These are phyloP conservation scores for Aureobasidium sp. DNA, from an alignment of 2,329 filamentous ascomycete species.

Conservation along the genomic window DNA sequence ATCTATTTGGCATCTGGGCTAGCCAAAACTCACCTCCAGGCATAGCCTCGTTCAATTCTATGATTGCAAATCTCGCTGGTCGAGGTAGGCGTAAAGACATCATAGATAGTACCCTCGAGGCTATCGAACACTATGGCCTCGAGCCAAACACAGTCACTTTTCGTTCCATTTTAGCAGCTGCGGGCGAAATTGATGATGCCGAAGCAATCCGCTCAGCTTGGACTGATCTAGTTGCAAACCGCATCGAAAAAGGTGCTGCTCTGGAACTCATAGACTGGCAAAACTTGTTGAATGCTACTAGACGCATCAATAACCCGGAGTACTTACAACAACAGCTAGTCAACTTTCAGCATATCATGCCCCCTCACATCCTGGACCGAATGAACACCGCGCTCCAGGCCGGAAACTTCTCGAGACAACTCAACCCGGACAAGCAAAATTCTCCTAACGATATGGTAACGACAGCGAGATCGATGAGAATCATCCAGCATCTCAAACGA, in stretches of 20 bases:
- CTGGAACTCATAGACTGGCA: conserved; percentile 19
- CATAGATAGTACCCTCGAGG: conserved; percentile 22
- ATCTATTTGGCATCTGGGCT: conserved; percentile 24
- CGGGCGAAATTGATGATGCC: conserved; percentile 24
- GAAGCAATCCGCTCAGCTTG: conserved; percentile 23
- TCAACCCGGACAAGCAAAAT: not conserved
- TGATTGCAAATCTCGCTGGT: conserved; percentile 29
- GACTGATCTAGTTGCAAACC: conserved; percentile 21
- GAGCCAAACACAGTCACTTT: conserved; percentile 26
- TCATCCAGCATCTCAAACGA: not conserved
- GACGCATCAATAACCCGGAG: conserved; percentile 12
- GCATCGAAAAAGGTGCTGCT: conserved; percentile 13
- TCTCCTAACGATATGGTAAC: not conserved
- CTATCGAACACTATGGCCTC: conserved; percentile 22
- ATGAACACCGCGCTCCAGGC: not conserved
- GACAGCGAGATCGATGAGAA: not conserved
- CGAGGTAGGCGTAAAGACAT: conserved; percentile 22
- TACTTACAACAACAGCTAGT: conserved; percentile 19
- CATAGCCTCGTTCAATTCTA: conserved; percentile 27
- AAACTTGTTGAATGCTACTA: conserved; percentile 22
- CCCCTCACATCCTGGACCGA: not conserved
- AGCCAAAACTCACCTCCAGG: conserved; percentile 21
- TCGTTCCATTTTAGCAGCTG: conserved; percentile 27
- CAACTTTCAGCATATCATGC: not conserved
- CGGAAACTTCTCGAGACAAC: not conserved